Evolutionary conservation across 2,329 filamentous ascomycete species (phyloP).

Genomic region (Knufia petricola): DNA sequence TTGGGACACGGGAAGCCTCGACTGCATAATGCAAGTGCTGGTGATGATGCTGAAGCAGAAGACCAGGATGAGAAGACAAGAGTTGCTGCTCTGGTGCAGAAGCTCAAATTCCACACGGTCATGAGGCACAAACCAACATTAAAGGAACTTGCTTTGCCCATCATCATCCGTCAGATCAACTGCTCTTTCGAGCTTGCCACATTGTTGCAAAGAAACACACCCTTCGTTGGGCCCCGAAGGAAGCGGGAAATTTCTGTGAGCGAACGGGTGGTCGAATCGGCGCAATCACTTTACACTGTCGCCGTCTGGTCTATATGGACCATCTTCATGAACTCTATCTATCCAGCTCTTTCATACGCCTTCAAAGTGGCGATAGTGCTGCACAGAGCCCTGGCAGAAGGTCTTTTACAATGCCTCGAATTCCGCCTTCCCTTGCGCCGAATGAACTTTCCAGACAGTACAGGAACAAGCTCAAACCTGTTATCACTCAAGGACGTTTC

Average conservation of each 20-base stretch:
- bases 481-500: slow-evolving; percentile 91
- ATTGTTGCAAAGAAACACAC: slow-evolving; percentile 79
- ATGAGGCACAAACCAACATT: slow-evolving; percentile 63
- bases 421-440: slow-evolving; percentile 48
- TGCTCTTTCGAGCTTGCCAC: slow-evolving; percentile 85
- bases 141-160: slow-evolving; percentile 70
- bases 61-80: slow-evolving; percentile 60
- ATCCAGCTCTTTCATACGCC: slow-evolving; percentile 61
- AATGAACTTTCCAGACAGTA: slow-evolving; percentile 15
- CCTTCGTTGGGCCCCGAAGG: slow-evolving; percentile 68
- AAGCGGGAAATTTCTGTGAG: slow-evolving; percentile 85
- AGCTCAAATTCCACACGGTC: slow-evolving; percentile 81
- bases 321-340: slow-evolving; percentile 63
- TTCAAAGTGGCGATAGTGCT: slow-evolving; percentile 73
- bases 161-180: slow-evolving; percentile 87
- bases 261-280: slow-evolving; percentile 87
- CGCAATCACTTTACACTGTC: slow-evolving; percentile 54
- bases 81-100: slow-evolving; percentile 63
- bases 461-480: slow-evolving; percentile 51
- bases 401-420: slow-evolving; percentile 68
- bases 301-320: slow-evolving; percentile 45
- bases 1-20: slow-evolving; percentile 20
- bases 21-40: slow-evolving; percentile 30
- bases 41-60: slow-evolving; percentile 57
- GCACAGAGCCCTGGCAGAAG: slow-evolving; percentile 71